Conservation (phyloP, 1,284 basidiomycete genomes). For the Trichosporon ovoides region DNA sequence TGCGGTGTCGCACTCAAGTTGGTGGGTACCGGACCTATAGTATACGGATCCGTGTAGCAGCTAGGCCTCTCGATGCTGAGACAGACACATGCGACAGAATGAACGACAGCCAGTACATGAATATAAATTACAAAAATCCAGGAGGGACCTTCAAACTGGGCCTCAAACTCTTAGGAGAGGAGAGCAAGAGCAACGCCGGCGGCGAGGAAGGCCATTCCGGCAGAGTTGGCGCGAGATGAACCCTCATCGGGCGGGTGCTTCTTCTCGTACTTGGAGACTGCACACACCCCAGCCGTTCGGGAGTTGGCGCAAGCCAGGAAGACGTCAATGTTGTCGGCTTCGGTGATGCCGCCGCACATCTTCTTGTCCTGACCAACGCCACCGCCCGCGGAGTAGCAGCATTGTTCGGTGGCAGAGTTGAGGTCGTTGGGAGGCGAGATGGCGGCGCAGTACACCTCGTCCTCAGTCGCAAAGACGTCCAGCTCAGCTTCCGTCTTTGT, state of each 20-base stretch:
- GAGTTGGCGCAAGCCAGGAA: constrained; percentile 1
- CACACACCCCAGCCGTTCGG: background rate
- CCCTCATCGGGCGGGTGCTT: background rate
- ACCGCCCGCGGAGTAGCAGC: background rate
- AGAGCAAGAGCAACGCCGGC: background rate
- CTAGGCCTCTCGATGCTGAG: too few relatives aligned
- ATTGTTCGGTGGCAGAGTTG: background rate
- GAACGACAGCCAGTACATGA: background rate
- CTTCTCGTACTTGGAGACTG: background rate
- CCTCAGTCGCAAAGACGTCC: background rate
- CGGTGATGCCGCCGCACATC: background rate
- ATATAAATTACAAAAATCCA: background rate
- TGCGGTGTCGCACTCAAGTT: too few relatives aligned
- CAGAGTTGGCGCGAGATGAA: background rate
- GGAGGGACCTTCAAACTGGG: background rate
- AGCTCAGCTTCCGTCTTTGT: background rate
- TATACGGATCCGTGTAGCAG: too few relatives aligned
- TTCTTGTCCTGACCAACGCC: background rate
- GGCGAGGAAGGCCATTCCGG: background rate
- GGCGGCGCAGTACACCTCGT: background rate
- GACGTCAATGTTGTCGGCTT: constrained; percentile 4
- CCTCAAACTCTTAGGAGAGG: background rate
- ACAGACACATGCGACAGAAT: background rate
- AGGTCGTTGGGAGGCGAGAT: background rate
- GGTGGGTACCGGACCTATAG: too few relatives aligned